Base-by-base conservation (phyloP, 2,329 filamentous ascomycete genomes). In the Pyrenophora seminiperda region DNA sequence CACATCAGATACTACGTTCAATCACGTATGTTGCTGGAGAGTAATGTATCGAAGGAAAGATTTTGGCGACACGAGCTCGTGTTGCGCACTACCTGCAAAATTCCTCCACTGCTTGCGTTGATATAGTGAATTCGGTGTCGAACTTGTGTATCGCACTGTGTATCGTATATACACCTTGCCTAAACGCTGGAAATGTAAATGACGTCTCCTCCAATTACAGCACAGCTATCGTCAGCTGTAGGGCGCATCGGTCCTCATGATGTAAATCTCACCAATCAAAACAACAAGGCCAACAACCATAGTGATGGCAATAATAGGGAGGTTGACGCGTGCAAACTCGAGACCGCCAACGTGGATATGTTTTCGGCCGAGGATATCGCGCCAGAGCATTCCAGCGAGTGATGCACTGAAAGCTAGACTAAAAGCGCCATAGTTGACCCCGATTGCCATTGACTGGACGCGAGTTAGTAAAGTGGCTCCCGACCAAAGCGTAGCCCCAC, bases 341-440 rank as follows among this genome's bases (percentile, higher is more conserved):
- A 84, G 72, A 0, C 80, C 77, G 2, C 78, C 72, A 0, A 91
- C 85, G 29, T 76, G 78, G 49, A 91, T 90, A 56, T 88, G 81
- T 65, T 90, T 90, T 20, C 86, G 76, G 0, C 68, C 73, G 1
- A 90, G 76, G 14, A 91, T 90, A 54, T 90, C 86, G 2, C 85
- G 78, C 88, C 88, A 91, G 0, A 90, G 73, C 7, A 91, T 76
- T 1, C 87, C 88, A 1, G 88, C 88, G 1, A 90, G 71, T 0
- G 86, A 89, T 0, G 86, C 87, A 56, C 85, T 88, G 59, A 91
- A 89, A 0, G 86, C 85, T 0, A 83, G 83, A 64, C 86, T 89
- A 65, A 90, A 90, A 0, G 87, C 88, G 3, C 87, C 87, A 50
- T 85, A 90, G 67, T 91, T 90, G 53, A 90, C 85, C 2, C 87